Evolutionary conservation across 2,329 filamentous ascomycete genomes (phyloP), one percentile per base, ranked within the genome.

Genomic region (Penicillium sp.): DNA sequence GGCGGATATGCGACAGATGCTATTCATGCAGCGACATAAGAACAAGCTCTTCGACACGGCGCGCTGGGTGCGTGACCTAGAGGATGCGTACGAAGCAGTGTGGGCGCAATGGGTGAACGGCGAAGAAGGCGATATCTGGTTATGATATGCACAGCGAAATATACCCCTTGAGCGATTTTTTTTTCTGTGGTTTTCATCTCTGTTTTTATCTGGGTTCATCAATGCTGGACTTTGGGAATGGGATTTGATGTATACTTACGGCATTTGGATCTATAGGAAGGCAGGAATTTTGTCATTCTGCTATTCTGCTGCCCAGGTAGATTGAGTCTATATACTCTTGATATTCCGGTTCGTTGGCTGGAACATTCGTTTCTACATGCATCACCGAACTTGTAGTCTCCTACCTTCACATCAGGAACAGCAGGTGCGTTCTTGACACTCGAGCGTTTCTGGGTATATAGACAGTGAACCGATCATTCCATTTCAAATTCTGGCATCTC

Each of bases 1-100:
- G 46, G 81, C 83, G 44, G 85, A 95, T 50, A 76, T 98, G 51
- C 82, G 93, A 54, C 86, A 82, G 65, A 75, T 95, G 62, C 73
- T 98, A 9, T 97, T 91, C 74, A 80, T 89, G 54, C 84, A 82
- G 62, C 84, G 92, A 59, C 95, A 89, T 87, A 82, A 77, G 25
- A 95, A 90, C 69, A 87, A 87, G 12, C 76, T 98, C 38, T 98
- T 98, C 67, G 84, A 98, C 70, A 98, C 93, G 5, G 81, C 78
- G 60, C 81, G 93, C 59, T 98, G 93, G 93, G 92, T 97, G 24
- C 74, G 78, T 41, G 91, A 97, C 71, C 73, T 98, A 18, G 93
- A 98, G 73, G 79, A 81, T 53, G 91, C 90, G 10, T 98, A 96
- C 68, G 84, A 88, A 57, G 82, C 87, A 66, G 90, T 91, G 15